These are phyloP conservation scores for Lactifluus echinatus DNA, from an alignment of 768 basidiomycete species.

Conservation along the genomic window DNA sequence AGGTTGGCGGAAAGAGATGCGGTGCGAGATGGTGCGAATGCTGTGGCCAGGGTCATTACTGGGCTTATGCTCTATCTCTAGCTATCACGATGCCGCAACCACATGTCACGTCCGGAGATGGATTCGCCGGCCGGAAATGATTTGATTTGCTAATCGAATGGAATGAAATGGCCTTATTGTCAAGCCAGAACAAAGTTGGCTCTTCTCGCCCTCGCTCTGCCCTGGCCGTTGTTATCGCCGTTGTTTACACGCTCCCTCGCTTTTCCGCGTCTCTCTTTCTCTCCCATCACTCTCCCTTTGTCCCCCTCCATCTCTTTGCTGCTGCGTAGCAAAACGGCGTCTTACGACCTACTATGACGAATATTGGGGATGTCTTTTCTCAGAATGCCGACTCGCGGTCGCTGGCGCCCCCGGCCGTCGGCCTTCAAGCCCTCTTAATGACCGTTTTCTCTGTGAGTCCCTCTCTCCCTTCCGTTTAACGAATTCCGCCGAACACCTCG, in stretches of 20 bases:
- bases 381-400: conserved; percentile 38
- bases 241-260: background rate
- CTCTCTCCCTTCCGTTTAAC: background rate
- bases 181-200: too few relatives aligned
- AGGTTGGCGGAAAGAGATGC: conserved; percentile 36
- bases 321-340: background rate
- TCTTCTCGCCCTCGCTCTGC: too few relatives aligned
- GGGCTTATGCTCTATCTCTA: too few relatives aligned
- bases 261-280: background rate
- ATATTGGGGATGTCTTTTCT: conserved; percentile 28
- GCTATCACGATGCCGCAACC: too few relatives aligned
- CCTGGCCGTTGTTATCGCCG: too few relatives aligned
- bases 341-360: conserved; percentile 24
- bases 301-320: background rate
- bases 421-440: conserved; percentile 72
- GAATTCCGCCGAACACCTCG: conserved; percentile 7
- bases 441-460: conserved; percentile 56
- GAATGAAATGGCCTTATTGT: too few relatives aligned
- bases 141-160: too few relatives aligned
- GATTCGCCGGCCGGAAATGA: too few relatives aligned
- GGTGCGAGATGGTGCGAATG: conserved; percentile 53
- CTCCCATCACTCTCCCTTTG: background rate
- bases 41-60: conserved; percentile 54
- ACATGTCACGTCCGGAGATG: too few relatives aligned
- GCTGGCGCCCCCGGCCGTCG: conserved; percentile 75